Percentiles rank a stretch among this genome's conserved stretches.
Evolutionary conservation across 2,329 filamentous ascomycete species (phyloP).

Genomic region (Neofusicoccum umdonicola): DNA sequence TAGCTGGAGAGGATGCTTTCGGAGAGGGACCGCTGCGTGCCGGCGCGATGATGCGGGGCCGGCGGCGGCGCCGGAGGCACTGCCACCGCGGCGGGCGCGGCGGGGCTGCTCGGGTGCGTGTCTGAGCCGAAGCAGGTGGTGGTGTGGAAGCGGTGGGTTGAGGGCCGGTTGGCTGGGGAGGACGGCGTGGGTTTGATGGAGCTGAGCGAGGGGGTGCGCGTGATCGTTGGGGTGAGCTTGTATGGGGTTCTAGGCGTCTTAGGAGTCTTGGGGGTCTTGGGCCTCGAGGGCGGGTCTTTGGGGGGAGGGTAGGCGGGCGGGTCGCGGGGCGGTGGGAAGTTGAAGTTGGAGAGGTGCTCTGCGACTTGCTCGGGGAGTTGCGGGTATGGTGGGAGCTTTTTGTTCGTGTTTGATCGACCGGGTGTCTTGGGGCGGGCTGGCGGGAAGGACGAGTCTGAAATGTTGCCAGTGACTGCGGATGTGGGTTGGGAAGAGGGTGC

Average conservation of each 20-base stretch:
- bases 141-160: background rate
- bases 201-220: background rate
- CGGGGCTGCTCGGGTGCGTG: background rate
- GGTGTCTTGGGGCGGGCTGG: background rate
- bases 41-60: constrained; percentile 22
- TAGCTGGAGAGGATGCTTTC: constrained; percentile 27
- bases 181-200: background rate
- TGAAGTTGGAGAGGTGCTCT: background rate
- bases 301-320: background rate
- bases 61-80: background rate
- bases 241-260: background rate
- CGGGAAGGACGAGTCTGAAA: background rate
- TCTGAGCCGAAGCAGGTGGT: background rate
- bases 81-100: constrained; percentile 13
- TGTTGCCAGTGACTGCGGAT: background rate
- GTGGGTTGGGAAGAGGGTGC: background rate
- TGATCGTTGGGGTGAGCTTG: constrained; percentile 8
- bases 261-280: background rate
- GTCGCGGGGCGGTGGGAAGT: background rate
- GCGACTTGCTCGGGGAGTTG: background rate
- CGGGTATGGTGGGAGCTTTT: constrained; percentile 3
- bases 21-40: constrained; percentile 28
- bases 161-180: background rate
- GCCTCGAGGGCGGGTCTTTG: background rate
- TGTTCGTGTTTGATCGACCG: constrained; percentile 1